Evolutionary conservation across 306 rosid species (phyloP), one percentile per base, ranked within the genome.

Genomic region (Bauhinia variegata): DNA sequence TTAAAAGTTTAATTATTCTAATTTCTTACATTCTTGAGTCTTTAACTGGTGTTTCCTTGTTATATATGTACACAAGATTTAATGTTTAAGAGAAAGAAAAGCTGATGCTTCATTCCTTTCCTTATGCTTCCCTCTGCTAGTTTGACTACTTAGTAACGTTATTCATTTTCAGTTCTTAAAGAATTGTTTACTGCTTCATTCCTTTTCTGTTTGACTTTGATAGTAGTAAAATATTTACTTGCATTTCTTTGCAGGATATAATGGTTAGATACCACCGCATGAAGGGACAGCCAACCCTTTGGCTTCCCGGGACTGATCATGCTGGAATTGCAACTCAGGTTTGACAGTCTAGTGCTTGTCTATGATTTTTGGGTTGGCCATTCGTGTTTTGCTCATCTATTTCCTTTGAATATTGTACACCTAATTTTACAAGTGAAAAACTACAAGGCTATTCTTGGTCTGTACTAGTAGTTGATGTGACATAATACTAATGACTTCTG

Each of bases 251-350:
- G 51, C 79, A 92, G 98, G 98, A 92, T 79, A 92, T 92, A 75
- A 92, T 92, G 98, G 88, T 92, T 71, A 84, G 98, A 78, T 89
- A 92, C 74, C 76, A 92, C 60, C 91, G 98, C 57, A 92, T 92
- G 98, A 92, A 84, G 82, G 98, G 98, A 74, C 87, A 89, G 67
- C 96, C 96, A 55, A 87, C 98, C 5, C 96, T 92, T 67, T 92
- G 98, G 96, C 81, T 92, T 79, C 98, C 98, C 5, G 98, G 98
- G 74, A 84, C 96, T 54, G 98, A 92, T 84, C 98, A 92, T 84
- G 98, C 98, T 80, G 98, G 98, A 66, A 92, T 92, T 73, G 98
- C 98, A 5, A 92, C 98, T 56, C 98, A 92, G 96, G 96, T 92
- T 72, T 63, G 87, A 76, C 67, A 42, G 56, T 67, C 34, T 6